Evolutionary conservation across 1,284 basidiomycete genomes (phyloP), one percentile per base, ranked within the genome.

Genomic region (Marasmius sp.): DNA sequence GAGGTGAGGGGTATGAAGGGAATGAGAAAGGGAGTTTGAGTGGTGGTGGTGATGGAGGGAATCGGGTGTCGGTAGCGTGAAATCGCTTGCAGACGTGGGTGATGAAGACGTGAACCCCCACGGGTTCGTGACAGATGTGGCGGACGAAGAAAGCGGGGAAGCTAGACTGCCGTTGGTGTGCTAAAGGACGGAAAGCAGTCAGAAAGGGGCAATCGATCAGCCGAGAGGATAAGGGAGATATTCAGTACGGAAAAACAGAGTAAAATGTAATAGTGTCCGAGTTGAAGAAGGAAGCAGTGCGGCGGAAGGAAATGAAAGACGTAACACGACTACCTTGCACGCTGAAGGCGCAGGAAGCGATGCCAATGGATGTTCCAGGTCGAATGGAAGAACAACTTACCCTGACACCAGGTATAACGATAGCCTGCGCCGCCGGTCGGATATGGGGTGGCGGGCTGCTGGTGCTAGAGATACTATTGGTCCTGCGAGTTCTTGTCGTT

Each of bases 391-490:
- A 53, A 47, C 48, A 9, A 37, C 39, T 55, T 18, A 55, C 53
- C 53, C 39, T 65, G 55, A 48, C 66, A 34, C 79, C 77, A 0
- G 86, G 87, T 64, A 88, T 89, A 59, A 87, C 76, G 68, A 88
- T 86, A 16, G 84, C 85, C 67, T 82, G 81, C 0, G 80, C 60
- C 22, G 65, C 60, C 20, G 61, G 64, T 20, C 62, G 54, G 45
- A 47, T 47, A n/a, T 63, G 56, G 0, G 74, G 75, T n/a, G 77
- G 77, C n/a, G 73, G 74, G 27, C 70, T 74, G 12, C 79, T 79
- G 49, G 77, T 74, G 60, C 59, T 55, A 16, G 81, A 81, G 14
- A 88, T 77, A 66, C 80, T 82, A 66, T 81, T 83, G 61, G 78
- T 79, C 53, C 84, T 70, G 50, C 83, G 74, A 49, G 79, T 68